Conservation (phyloP, 2,329 filamentous ascomycete species). For the Clathrospora elynae region DNA sequence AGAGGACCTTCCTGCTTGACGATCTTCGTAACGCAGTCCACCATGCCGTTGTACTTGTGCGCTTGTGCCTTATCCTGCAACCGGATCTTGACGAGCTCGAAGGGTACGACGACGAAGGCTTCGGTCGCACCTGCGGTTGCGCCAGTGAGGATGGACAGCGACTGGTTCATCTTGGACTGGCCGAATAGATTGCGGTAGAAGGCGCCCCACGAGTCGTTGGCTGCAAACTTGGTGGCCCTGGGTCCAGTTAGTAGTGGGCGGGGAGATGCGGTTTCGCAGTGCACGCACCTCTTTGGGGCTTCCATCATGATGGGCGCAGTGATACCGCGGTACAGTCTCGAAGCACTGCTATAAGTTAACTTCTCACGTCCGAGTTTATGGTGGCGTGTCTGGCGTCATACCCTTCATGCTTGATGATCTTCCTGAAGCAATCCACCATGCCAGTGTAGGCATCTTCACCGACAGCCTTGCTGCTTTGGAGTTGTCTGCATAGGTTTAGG, state of each 20-base stretch:
- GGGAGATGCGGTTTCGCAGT: not conserved
- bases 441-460: slow-evolving; percentile 90
- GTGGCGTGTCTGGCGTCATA: slow-evolving; percentile 51
- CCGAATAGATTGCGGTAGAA: slow-evolving; percentile 90
- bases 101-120: slow-evolving; percentile 94
- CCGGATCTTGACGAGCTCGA: slow-evolving; percentile 98
- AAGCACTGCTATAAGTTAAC: slow-evolving; percentile 63
- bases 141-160: slow-evolving; percentile 88
- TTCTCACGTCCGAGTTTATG: not conserved
- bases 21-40: slow-evolving; percentile 82
- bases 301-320: slow-evolving; percentile 97
- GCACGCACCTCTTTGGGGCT: slow-evolving; percentile 73
- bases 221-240: slow-evolving; percentile 95
- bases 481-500: slow-evolving; percentile 65
- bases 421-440: slow-evolving; percentile 97
- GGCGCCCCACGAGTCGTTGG: slow-evolving; percentile 97
- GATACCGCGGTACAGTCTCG: slow-evolving; percentile 93
- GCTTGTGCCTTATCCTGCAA: slow-evolving; percentile 94
- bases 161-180: slow-evolving; percentile 85
- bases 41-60: slow-evolving; percentile 80
- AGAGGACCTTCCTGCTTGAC: slow-evolving; percentile 81
- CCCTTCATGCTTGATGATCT: slow-evolving; percentile 97
- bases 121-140: slow-evolving; percentile 95
- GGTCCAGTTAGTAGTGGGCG: slow-evolving; percentile 9
- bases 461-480: slow-evolving; percentile 74